These are phyloP conservation scores for Berkeleyomyces rouxiae DNA, from an alignment of 2,329 filamentous ascomycete genomes.

Conservation along the genomic window DNA sequence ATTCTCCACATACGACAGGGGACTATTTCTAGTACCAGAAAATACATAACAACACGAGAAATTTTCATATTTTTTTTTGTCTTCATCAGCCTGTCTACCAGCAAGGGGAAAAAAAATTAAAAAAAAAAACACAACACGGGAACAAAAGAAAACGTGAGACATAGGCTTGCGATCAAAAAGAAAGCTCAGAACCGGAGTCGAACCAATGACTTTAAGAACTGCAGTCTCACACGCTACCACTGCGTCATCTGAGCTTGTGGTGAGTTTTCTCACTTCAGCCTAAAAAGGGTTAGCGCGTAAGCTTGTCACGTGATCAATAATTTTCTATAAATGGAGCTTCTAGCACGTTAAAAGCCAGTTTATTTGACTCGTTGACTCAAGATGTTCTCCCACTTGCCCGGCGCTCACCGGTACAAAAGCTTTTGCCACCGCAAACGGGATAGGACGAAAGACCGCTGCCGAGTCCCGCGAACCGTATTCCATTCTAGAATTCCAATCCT, in stretches of 20 bases:
- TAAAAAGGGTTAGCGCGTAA: neutral
- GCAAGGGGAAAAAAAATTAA: too few relatives aligned
- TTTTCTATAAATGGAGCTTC: too few relatives aligned
- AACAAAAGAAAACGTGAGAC: neutral
- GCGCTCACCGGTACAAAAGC: too few relatives aligned
- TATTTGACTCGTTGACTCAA: too few relatives aligned
- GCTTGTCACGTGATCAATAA: too few relatives aligned
- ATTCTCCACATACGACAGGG: neutral
- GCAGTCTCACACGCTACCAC: slow-evolving; percentile 13
- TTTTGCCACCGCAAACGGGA: too few relatives aligned
- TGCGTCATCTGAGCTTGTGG: slow-evolving; percentile 10
- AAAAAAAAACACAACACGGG: neutral
- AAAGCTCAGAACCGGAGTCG: slow-evolving; percentile 13
- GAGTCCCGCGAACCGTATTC: too few relatives aligned
- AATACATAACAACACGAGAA: neutral
- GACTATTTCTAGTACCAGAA: neutral
- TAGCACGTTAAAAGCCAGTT: too few relatives aligned
- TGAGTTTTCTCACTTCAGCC: neutral
- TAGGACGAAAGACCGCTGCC: too few relatives aligned
- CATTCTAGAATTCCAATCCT: neutral
- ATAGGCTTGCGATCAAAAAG: neutral
- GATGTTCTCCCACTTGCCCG: too few relatives aligned
- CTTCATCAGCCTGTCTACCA: too few relatives aligned
- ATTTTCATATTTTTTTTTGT: too few relatives aligned
- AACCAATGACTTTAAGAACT: slow-evolving; percentile 14